A percentile compares a stretch with the other conserved stretches of the same genome.
Conservation (phyloP, 2,329 filamentous ascomycete genomes). For the Lachnellula subtilissima region DNA sequence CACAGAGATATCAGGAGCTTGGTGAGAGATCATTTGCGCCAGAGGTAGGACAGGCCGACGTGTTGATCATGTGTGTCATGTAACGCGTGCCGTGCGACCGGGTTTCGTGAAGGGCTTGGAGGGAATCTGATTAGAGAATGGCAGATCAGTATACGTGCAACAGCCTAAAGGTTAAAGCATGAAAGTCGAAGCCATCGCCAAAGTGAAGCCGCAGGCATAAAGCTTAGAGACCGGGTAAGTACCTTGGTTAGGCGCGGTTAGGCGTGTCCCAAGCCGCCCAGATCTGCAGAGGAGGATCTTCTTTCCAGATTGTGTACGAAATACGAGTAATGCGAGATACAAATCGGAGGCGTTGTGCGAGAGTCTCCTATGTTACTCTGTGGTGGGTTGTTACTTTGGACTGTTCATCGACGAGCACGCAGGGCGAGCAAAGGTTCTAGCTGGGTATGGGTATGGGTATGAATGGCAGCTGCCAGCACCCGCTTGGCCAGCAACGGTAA, state of each 20-base stretch:
- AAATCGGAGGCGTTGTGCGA: not conserved
- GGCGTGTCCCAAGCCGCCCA: not conserved
- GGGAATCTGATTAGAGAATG: conserved; percentile 4
- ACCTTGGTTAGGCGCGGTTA: not conserved
- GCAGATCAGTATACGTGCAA: conserved; percentile 16
- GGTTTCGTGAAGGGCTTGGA: conserved; percentile 6
- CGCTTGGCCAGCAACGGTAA: not conserved
- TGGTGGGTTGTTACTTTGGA: not conserved
- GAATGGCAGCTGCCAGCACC: not conserved
- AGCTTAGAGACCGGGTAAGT: conserved; percentile 1
- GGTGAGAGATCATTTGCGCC: conserved; percentile 27
- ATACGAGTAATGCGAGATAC: conserved; percentile 4
- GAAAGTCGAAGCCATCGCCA: conserved; percentile 2
- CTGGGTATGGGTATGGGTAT: not conserved
- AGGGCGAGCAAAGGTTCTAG: not conserved
- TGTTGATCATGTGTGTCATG: conserved; percentile 25
- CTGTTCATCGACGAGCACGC: not conserved
- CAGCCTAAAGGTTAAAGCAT: not conserved
- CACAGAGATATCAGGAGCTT: conserved; percentile 23
- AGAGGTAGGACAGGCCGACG: conserved; percentile 27
- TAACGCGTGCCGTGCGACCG: conserved; percentile 18
- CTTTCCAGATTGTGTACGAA: conserved; percentile 10
- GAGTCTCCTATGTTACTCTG: not conserved
- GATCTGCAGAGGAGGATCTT: conserved; percentile 5
- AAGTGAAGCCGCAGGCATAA: conserved; percentile 1